These are phyloP conservation scores for Colletotrichum gigasporum DNA, from an alignment of 2,329 filamentous ascomycete species.

Conservation along the genomic window DNA sequence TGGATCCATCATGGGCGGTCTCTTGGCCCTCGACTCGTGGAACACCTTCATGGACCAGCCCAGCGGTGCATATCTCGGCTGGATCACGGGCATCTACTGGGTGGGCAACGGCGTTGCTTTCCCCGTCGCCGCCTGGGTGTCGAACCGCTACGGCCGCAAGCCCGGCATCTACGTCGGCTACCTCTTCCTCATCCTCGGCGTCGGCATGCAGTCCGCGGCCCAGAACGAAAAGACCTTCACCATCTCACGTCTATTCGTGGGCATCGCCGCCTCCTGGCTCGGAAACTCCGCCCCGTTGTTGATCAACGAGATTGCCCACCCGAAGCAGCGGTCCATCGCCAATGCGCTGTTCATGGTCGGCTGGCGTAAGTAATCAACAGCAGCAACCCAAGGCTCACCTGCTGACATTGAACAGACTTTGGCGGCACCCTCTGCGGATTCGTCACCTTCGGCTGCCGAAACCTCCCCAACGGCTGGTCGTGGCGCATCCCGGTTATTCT, in stretches of 20 bases:
- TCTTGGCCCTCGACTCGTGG: slow-evolving; percentile 53
- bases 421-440: slow-evolving; percentile 46
- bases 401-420: slow-evolving; percentile 42
- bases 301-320: slow-evolving; percentile 45
- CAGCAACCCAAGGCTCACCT: too few species aligned
- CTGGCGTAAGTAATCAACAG: background rate
- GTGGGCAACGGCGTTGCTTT: slow-evolving; percentile 44
- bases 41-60: slow-evolving; percentile 50
- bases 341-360: slow-evolving; percentile 22
- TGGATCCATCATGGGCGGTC: slow-evolving; percentile 54
- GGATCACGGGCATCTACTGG: slow-evolving; percentile 50
- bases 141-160: slow-evolving; percentile 27
- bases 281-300: slow-evolving; percentile 42
- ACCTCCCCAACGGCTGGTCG: slow-evolving; percentile 16
- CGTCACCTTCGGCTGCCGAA: slow-evolving; percentile 32
- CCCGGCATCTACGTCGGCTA: slow-evolving; percentile 21
- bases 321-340: slow-evolving; percentile 36
- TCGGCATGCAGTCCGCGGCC: slow-evolving; percentile 38
- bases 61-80: slow-evolving; percentile 45
- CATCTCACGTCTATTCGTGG: slow-evolving; percentile 44
- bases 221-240: slow-evolving; percentile 41
- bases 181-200: slow-evolving; percentile 19
- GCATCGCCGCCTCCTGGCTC: slow-evolving; percentile 41
- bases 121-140: slow-evolving; percentile 48
- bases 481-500: slow-evolving; percentile 42